Base-by-base conservation (phyloP, 768 basidiomycete species). In the Tulasnella sp. region DNA sequence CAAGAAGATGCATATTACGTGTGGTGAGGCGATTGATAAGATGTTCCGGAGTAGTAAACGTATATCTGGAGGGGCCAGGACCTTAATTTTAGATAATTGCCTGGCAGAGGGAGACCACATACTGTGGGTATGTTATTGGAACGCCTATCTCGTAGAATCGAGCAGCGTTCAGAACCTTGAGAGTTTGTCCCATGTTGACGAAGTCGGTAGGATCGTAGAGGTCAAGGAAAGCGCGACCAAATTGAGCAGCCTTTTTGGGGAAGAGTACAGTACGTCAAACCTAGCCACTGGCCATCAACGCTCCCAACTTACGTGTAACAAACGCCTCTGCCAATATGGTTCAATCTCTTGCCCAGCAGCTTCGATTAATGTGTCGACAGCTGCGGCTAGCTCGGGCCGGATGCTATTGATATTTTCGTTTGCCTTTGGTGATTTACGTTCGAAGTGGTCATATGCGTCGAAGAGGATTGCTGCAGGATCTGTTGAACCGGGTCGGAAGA, bases 321-420 rank as follows among this genome's bases (percentile, higher is more conserved):
- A 86, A 45, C 88, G 88, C 71, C 92, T 89, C 81, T 97, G 96
- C 94, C 94, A 97, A 80, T 89, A 85, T 4, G 92, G 90, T 74
- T 97, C 94, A 89, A 92, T 93, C 84, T 98, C 96, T 73, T 90
- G 87, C 15, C 93, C 94, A 5, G 97, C 97, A 42, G 96, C 96
- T 78, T 97, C 94, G 45, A 98, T 91, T 79, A 96, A 96, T 71
- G 93, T 91, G 81, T 96, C 92, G 2, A 97, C 94, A 0, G 96
- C 96, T 45, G 88, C 86, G 4, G 90, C 91, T 76, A 98, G 86
- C 68, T 97, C 97, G 1, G 91, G 90, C 31, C 91, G 89, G 75
- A 99, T 95, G 79, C 87, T 91, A 7, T 94, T 89, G 76, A 99
- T 93, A 80, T 87, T 93, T 82, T 98, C 97, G 80, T 98, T 94